Evolutionary conservation across 116 monocot genomes (phyloP).

Genomic region (Posidonia oceanica): DNA sequence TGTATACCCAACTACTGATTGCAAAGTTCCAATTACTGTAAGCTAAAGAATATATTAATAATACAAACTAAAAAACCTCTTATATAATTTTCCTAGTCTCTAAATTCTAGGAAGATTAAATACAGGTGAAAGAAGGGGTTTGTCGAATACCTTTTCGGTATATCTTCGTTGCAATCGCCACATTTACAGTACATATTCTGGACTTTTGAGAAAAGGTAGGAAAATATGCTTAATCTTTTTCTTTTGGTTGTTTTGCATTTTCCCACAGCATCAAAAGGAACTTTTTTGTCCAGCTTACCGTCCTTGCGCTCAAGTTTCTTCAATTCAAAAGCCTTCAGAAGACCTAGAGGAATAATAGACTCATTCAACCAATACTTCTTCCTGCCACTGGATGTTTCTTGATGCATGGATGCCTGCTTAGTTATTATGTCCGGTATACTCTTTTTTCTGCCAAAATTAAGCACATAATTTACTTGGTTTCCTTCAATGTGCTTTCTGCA

Average conservation of each 20-base stretch:
- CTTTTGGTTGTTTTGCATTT: constrained; percentile 26
- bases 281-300: constrained; percentile 30
- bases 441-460: constrained; percentile 89
- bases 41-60: too few relatives aligned
- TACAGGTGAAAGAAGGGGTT: neutral
- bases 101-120: neutral
- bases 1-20: too few relatives aligned
- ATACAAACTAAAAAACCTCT: too few relatives aligned
- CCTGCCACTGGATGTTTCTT: constrained; percentile 51
- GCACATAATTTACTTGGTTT: constrained; percentile 57
- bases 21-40: too few relatives aligned
- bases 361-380: constrained; percentile 88
- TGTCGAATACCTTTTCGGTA: constrained; percentile 46
- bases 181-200: constrained; percentile 31
- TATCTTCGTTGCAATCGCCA: constrained; percentile 62
- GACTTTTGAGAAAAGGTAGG: constrained; percentile 49
- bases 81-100: too few relatives aligned
- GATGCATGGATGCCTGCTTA: constrained; percentile 58
- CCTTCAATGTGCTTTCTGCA: constrained; percentile 57
- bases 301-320: constrained; percentile 34
- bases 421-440: constrained; percentile 60
- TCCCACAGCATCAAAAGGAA: constrained; percentile 16
- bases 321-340: constrained; percentile 73
- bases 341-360: constrained; percentile 58
- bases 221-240: constrained; percentile 28